Evolutionary conservation across 345 rosid genomes (phyloP).

Genomic region (Isatis tinctoria): DNA sequence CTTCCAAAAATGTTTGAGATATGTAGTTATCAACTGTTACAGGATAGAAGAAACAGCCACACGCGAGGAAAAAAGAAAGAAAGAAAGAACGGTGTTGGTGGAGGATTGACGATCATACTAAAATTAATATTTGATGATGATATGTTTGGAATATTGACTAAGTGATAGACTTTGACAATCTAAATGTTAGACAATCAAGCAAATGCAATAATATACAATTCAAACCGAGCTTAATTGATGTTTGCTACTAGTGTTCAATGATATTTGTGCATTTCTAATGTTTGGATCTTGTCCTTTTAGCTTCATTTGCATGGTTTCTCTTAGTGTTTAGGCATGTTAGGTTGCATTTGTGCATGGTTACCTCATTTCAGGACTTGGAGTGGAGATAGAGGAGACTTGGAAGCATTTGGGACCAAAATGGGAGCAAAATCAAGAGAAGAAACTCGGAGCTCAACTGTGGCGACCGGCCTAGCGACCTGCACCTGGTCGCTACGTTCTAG

Average conservation of each 20-base stretch:
- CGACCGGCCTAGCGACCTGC: no score
- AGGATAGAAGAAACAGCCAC: background rate
- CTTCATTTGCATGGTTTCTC: no score
- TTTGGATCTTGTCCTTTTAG: no score
- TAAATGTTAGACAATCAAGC: background rate
- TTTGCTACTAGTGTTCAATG: background rate
- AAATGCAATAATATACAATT: background rate
- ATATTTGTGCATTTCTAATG: no score
- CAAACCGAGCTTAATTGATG: background rate
- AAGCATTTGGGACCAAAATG: no score
- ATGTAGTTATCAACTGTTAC: constrained; percentile 13
- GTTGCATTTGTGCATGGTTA: no score
- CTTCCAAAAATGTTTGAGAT: constrained; percentile 10
- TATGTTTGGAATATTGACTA: constrained; percentile 13
- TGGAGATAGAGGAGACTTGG: no score
- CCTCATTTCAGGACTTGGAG: no score
- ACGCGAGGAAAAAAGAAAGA: background rate
- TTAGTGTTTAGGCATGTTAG: no score
- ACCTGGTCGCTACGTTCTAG: no score
- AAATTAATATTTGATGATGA: background rate
- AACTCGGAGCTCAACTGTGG: no score
- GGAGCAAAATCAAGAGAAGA: no score
- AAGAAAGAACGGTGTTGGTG: background rate
- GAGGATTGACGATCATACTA: background rate
- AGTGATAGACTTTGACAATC: background rate